Evolutionary conservation across 345 rosid species (phyloP).

Genomic region (Trapa incisa): DNA sequence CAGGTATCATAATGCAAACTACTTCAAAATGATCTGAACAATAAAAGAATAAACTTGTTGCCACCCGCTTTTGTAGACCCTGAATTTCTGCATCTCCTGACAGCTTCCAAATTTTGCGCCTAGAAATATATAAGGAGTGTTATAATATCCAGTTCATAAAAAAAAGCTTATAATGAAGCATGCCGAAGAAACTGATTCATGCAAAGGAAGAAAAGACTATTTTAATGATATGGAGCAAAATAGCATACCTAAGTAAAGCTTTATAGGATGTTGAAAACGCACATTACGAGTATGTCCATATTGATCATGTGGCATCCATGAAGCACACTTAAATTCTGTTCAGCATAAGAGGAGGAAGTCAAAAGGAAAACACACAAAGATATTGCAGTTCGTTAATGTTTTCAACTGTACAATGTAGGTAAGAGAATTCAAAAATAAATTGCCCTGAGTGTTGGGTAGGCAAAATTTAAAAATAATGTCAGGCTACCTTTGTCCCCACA

Average conservation of each 20-base stretch:
- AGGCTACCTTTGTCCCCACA: conserved; percentile 88
- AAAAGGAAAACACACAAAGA: conserved; percentile 7
- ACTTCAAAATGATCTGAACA: background rate
- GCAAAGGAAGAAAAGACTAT: background rate
- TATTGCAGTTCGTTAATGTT: background rate
- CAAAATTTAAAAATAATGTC: background rate
- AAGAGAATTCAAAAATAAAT: background rate
- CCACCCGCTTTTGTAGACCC: conserved; percentile 69
- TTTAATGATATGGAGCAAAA: background rate
- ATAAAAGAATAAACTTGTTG: background rate
- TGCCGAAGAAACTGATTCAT: background rate
- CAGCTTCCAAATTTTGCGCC: conserved; percentile 96
- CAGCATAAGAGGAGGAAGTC: conserved; percentile 5
- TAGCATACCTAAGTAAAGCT: conserved; percentile 75
- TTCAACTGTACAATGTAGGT: background rate
- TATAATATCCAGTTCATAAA: background rate
- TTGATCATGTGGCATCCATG: conserved; percentile 62
- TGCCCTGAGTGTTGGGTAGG: background rate
- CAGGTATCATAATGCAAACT: background rate
- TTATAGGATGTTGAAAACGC: conserved; percentile 91
- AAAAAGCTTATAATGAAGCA: background rate
- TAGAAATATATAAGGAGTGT: conserved; percentile 7
- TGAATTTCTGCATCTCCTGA: conserved; percentile 74
- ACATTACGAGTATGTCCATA: conserved; percentile 66
- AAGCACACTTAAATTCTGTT: conserved; percentile 73